A percentile compares a stretch with the other conserved stretches of the same genome.
These are phyloP conservation scores for Cicer bijugum DNA, from an alignment of 306 rosid species.

Conservation along the genomic window DNA sequence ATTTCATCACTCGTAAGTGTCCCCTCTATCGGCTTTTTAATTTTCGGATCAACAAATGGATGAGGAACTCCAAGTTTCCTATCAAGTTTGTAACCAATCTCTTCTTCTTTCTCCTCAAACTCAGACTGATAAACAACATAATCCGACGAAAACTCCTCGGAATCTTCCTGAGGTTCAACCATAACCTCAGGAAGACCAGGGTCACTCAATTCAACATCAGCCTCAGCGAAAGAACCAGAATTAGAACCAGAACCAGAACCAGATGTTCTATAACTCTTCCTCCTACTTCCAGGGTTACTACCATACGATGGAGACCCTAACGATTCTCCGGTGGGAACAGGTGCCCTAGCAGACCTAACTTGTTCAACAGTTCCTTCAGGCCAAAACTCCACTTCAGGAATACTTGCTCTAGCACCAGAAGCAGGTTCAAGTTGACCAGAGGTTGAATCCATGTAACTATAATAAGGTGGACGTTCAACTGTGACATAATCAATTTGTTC, in stretches of 20 bases:
- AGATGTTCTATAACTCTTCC: slow-evolving; percentile 67
- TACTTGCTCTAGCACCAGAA: slow-evolving; percentile 95
- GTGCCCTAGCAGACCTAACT: slow-evolving; percentile 86
- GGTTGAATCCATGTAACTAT: slow-evolving; percentile 82
- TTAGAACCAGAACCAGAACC: slow-evolving; percentile 53
- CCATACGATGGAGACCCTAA: slow-evolving; percentile 87
- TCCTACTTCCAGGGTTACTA: slow-evolving; percentile 90
- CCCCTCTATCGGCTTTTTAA: slow-evolving; percentile 70
- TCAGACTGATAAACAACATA: slow-evolving; percentile 80
- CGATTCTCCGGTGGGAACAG: slow-evolving; percentile 75
- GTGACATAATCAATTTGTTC: slow-evolving; percentile 56
- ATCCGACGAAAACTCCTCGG: slow-evolving; percentile 63
- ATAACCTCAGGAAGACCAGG: slow-evolving; percentile 47
- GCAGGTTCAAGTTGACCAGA: slow-evolving; percentile 98
- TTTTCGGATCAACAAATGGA: slow-evolving; percentile 77
- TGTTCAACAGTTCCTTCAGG: slow-evolving; percentile 91
- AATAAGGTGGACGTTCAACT: slow-evolving; percentile 83
- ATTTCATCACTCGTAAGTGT: slow-evolving; percentile 72
- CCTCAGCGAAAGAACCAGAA: slow-evolving; percentile 49
- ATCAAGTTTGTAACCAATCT: slow-evolving; percentile 64
- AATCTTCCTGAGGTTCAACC: slow-evolving; percentile 64
- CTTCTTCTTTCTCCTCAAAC: slow-evolving; percentile 65
- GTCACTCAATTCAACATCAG: slow-evolving; percentile 48
- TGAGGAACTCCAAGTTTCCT: slow-evolving; percentile 86
- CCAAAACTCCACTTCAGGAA: slow-evolving; percentile 90